A percentile compares a stretch with the other conserved stretches of the same genome.
Conservation (phyloP, 352 stramenopile genomes). For the Globisporangium irregulare region DNA sequence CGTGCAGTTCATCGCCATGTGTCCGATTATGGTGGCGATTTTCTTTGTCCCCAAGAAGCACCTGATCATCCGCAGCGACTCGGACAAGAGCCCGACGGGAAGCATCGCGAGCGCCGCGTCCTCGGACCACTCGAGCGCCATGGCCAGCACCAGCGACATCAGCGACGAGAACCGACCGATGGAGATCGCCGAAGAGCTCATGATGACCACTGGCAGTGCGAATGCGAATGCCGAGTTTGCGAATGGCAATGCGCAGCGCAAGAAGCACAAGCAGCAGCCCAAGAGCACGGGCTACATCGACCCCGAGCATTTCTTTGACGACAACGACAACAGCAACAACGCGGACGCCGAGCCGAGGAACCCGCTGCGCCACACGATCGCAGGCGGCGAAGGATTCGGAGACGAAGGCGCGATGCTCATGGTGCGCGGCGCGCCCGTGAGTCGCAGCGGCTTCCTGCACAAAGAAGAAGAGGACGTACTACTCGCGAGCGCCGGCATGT, state of each 20-base stretch:
- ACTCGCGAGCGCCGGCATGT: constrained; percentile 70
- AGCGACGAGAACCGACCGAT: constrained; percentile 45
- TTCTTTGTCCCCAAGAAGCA: constrained; percentile 84
- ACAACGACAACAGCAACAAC: constrained; percentile 10
- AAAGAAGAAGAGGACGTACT: constrained; percentile 78
- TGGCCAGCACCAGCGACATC: constrained; percentile 20
- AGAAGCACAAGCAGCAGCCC: constrained; percentile 9
- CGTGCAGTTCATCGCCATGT: constrained; percentile 74
- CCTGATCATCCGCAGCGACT: constrained; percentile 63
- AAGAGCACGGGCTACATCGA: constrained; percentile 13
- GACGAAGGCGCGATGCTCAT: constrained; percentile 42
- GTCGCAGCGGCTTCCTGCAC: constrained; percentile 45
- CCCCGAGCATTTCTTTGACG: background rate
- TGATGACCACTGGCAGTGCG: background rate
- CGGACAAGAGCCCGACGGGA: constrained; percentile 38
- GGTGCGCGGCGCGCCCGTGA: constrained; percentile 45
- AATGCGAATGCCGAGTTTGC: background rate
- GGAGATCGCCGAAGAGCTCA: constrained; percentile 28
- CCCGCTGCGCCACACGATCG: constrained; percentile 26
- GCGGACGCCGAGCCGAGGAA: constrained; percentile 18
- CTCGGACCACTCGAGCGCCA: constrained; percentile 40
- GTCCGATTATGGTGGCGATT: constrained; percentile 72
- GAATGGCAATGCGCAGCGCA: background rate
- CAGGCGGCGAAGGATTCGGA: constrained; percentile 28
- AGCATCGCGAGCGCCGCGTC: constrained; percentile 31